Conservation (phyloP, 805 yeast species). For the Lipomyces yamanashiensis region DNA sequence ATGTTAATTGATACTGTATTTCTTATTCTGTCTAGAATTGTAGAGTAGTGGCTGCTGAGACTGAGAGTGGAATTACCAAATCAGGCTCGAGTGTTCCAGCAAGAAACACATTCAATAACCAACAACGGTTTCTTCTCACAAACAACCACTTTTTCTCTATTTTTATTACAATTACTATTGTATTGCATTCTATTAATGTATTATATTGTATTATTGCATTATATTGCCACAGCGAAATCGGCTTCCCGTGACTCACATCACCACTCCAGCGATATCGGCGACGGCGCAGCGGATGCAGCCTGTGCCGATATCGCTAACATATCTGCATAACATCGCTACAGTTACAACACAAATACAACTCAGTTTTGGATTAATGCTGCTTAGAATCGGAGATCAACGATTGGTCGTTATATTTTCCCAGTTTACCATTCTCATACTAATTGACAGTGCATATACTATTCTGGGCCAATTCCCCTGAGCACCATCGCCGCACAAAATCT, state of each 20-base stretch:
- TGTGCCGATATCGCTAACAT: slow-evolving; percentile 10
- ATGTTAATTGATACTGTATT: no score
- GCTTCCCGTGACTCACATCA: slow-evolving; percentile 2
- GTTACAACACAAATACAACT: background rate
- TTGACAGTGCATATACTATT: background rate
- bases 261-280: slow-evolving; percentile 8
- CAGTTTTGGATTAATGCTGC: background rate
- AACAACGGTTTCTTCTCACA: no score
- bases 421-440: background rate
- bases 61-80: no score
- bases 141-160: no score
- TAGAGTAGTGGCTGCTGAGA: no score
- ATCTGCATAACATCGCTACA: background rate
- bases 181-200: no score
- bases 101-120: no score
- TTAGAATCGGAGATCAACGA: slow-evolving; percentile 1
- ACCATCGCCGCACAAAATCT: slow-evolving; percentile 15
- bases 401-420: background rate
- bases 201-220: no score
- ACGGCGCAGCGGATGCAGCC: background rate
- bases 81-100: no score
- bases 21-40: no score
- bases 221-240: slow-evolving; percentile 6
- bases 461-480: background rate
- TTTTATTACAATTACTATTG: no score